Evolutionary conservation across 2,329 filamentous ascomycete genomes (phyloP).

Genomic region (Cladophialophora yegresii): DNA sequence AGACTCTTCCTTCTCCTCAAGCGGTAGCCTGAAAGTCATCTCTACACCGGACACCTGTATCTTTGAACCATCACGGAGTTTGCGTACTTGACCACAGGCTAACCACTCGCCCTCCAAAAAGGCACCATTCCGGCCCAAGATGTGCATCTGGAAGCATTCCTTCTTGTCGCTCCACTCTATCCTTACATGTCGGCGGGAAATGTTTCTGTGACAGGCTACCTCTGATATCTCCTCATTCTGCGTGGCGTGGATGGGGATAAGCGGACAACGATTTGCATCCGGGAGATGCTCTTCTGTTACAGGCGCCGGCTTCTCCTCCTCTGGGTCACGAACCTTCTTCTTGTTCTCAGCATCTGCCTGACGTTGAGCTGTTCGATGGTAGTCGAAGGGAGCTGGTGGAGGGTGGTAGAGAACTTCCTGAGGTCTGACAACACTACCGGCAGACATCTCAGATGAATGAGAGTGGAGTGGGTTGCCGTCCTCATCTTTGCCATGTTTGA

Average conservation of each 20-base stretch:
- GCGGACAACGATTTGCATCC: conserved; percentile 34
- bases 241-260: conserved; percentile 61
- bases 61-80: conserved; percentile 59
- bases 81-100: conserved; percentile 50
- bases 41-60: conserved; percentile 54
- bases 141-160: conserved; percentile 59
- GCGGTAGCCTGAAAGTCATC: conserved; percentile 34
- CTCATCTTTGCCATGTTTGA: conserved; percentile 23
- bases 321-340: conserved; percentile 18
- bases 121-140: conserved; percentile 61
- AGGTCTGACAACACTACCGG: conserved; percentile 35
- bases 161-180: conserved; percentile 62
- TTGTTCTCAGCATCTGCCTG: conserved; percentile 31
- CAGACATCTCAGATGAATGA: conserved; percentile 34
- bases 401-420: conserved; percentile 36
- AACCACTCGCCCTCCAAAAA: conserved; percentile 57
- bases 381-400: conserved; percentile 34
- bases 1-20: conserved; percentile 23
- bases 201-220: conserved; percentile 56
- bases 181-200: conserved; percentile 63
- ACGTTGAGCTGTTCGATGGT: conserved; percentile 32
- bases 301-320: conserved; percentile 36
- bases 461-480: conserved; percentile 25
- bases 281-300: conserved; percentile 38
- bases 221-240: conserved; percentile 45